Percentiles rank a stretch among this genome's conserved stretches.
Evolutionary conservation across 1,139 yeast genomes (phyloP).

Genomic region (Debaryomyces psychrophilus): DNA sequence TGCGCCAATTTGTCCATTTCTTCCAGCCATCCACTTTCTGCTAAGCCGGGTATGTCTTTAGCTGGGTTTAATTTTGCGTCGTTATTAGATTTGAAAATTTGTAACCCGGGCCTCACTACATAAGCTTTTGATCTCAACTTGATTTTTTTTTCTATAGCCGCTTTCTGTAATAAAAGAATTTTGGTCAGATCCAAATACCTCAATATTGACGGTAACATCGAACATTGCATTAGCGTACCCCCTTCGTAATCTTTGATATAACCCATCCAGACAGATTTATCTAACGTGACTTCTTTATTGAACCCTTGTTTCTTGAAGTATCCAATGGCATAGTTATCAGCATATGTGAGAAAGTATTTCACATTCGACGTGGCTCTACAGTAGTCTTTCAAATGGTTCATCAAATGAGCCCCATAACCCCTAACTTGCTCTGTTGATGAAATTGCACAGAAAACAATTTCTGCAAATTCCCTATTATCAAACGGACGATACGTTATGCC

Average conservation of each 20-base stretch:
- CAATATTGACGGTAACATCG: slow-evolving; percentile 80
- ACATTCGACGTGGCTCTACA: slow-evolving; percentile 88
- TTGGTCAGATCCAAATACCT: slow-evolving; percentile 89
- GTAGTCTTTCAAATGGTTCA: slow-evolving; percentile 96
- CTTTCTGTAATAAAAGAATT: slow-evolving; percentile 82
- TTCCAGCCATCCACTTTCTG: slow-evolving; percentile 96
- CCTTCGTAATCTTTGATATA: slow-evolving; percentile 98
- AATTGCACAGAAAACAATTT: slow-evolving; percentile 97
- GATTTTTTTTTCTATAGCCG: slow-evolving; percentile 86
- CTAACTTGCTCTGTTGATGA: slow-evolving; percentile 96
- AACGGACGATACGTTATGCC: slow-evolving; percentile 97
- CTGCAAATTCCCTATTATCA: slow-evolving; percentile 89
- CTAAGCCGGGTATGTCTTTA: slow-evolving; percentile 79
- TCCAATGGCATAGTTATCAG: slow-evolving; percentile 98
- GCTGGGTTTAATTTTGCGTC: slow-evolving; percentile 55
- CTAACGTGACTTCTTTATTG: slow-evolving; percentile 88
- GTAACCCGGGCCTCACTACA: slow-evolving; percentile 79
- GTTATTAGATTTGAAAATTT: slow-evolving; percentile 61
- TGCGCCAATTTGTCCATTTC: slow-evolving; percentile 98
- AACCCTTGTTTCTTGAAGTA: slow-evolving; percentile 98
- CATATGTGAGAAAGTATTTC: slow-evolving; percentile 89
- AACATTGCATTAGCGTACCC: slow-evolving; percentile 96
- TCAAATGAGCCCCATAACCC: slow-evolving; percentile 97
- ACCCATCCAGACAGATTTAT: slow-evolving; percentile 94
- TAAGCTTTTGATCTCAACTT: slow-evolving; percentile 78